Percentiles rank a stretch among this genome's conserved stretches.
These are phyloP conservation scores for Suhomyces kilbournensis DNA, from an alignment of 805 yeast genomes.

Conservation along the genomic window DNA sequence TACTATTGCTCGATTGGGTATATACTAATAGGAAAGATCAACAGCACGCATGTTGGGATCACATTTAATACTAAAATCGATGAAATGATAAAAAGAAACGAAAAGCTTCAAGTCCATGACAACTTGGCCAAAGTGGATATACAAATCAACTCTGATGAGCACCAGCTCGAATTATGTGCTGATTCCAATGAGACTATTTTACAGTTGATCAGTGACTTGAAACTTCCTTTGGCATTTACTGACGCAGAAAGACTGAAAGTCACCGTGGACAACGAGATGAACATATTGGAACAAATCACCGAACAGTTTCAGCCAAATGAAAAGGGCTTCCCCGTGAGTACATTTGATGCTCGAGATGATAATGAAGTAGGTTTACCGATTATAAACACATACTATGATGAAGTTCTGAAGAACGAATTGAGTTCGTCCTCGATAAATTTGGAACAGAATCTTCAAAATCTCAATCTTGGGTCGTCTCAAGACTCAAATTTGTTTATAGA, in stretches of 20 bases:
- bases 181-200: slow-evolving; percentile 76
- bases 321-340: neutral
- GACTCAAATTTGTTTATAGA: slow-evolving; percentile 14
- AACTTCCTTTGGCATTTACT: slow-evolving; percentile 59
- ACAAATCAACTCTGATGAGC: slow-evolving; percentile 47
- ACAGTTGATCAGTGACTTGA: slow-evolving; percentile 68
- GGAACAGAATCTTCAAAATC: slow-evolving; percentile 25
- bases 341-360: neutral
- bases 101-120: slow-evolving; percentile 17
- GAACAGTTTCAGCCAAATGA: slow-evolving; percentile 19
- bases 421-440: slow-evolving; percentile 6
- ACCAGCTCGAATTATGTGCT: slow-evolving; percentile 64
- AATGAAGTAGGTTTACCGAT: neutral
- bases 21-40: slow-evolving; percentile 48
- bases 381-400: slow-evolving; percentile 2
- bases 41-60: slow-evolving; percentile 35
- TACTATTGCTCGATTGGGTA: slow-evolving; percentile 49
- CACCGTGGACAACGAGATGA: slow-evolving; percentile 26
- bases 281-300: slow-evolving; percentile 39
- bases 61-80: slow-evolving; percentile 25
- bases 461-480: slow-evolving; percentile 11
- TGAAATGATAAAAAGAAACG: slow-evolving; percentile 14
- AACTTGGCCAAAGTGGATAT: slow-evolving; percentile 36
- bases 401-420: neutral
- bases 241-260: slow-evolving; percentile 59